Conservation (phyloP, 2,329 filamentous ascomycete genomes). For the Pezizomycotina sp. region DNA sequence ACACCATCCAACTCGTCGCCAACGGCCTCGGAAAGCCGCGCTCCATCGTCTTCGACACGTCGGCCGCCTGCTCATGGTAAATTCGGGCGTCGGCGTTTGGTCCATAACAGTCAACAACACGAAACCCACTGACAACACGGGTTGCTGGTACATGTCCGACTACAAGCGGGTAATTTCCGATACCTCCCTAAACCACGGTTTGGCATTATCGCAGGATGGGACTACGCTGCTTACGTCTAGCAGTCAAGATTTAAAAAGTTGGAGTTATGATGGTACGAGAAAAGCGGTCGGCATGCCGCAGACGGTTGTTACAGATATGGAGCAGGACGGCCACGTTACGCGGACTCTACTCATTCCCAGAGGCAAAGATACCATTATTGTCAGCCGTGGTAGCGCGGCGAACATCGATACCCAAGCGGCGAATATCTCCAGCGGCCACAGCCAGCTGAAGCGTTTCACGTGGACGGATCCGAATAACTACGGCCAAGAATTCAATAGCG, state of each 20-base stretch:
- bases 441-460: slow-evolving; percentile 51
- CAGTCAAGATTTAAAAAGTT: background rate
- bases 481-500: slow-evolving; percentile 36
- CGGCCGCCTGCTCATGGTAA: slow-evolving; percentile 35
- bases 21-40: slow-evolving; percentile 33
- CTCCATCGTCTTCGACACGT: slow-evolving; percentile 33
- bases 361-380: slow-evolving; percentile 40
- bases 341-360: slow-evolving; percentile 49
- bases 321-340: slow-evolving; percentile 41
- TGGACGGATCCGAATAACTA: slow-evolving; percentile 32
- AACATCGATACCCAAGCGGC: slow-evolving; percentile 45
- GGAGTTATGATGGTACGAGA: slow-evolving; percentile 31
- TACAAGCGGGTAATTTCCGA: slow-evolving; percentile 5
- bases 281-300: slow-evolving; percentile 33
- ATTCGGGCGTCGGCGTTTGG: slow-evolving; percentile 32
- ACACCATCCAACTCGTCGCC: slow-evolving; percentile 33
- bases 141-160: slow-evolving; percentile 14
- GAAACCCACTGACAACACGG: slow-evolving; percentile 24
- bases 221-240: slow-evolving; percentile 27
- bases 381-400: slow-evolving; percentile 46
- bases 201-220: slow-evolving; percentile 39
- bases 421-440: slow-evolving; percentile 40
- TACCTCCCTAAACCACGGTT: slow-evolving; percentile 39
- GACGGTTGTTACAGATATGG: slow-evolving; percentile 47
- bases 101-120: slow-evolving; percentile 32